Percentiles rank a stretch among this genome's conserved stretches.
phyloP scores from a whole-genome alignment of 768 basidiomycete genomes.

The Leucogyrophana mollusca region DNA sequence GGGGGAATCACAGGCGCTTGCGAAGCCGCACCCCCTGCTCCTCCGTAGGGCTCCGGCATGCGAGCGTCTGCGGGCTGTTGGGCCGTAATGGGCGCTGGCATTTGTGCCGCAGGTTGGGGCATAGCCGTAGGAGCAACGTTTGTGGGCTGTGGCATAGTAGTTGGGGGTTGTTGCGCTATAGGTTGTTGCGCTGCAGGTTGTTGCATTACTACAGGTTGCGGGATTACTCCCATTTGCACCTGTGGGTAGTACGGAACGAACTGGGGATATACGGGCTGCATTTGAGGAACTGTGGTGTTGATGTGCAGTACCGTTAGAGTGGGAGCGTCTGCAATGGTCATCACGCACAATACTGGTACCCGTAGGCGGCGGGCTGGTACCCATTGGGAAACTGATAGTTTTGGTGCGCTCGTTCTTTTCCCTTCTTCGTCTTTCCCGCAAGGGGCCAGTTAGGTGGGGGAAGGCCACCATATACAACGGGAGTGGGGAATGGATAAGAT shows the following conservation, averaged over 20 bases:
- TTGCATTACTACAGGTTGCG: slow-evolving; percentile 21
- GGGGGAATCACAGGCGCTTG: slow-evolving; percentile 14
- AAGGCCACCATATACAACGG: slow-evolving; percentile 6
- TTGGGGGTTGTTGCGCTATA: slow-evolving; percentile 7
- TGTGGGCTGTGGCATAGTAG: slow-evolving; percentile 8
- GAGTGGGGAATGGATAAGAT: slow-evolving; percentile 17
- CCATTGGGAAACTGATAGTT: slow-evolving; percentile 16
- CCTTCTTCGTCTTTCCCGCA: slow-evolving; percentile 16
- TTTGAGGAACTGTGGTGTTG: slow-evolving; percentile 21
- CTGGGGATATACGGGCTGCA: slow-evolving; percentile 18
- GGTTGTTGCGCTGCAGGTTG: slow-evolving; percentile 28
- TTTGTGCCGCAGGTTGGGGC: slow-evolving; percentile 8
- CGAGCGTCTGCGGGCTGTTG: slow-evolving; percentile 1
- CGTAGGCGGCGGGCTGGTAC: slow-evolving; percentile 9
- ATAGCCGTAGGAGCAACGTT: slow-evolving; percentile 6
- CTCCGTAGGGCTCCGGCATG: slow-evolving; percentile 19
- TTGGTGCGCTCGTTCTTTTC: slow-evolving; percentile 15
- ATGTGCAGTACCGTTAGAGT: too few species aligned
- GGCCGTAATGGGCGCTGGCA: slow-evolving; percentile 9
- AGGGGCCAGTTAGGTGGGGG: slow-evolving; percentile 19
- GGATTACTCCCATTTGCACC: slow-evolving; percentile 17
- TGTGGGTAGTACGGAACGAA: slow-evolving; percentile 24
- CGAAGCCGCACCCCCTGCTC: not conserved
- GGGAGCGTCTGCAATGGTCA: not conserved
- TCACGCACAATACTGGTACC: slow-evolving; percentile 24